Conservation (phyloP, 2,329 filamentous ascomycete species). For the Claviceps africana region DNA sequence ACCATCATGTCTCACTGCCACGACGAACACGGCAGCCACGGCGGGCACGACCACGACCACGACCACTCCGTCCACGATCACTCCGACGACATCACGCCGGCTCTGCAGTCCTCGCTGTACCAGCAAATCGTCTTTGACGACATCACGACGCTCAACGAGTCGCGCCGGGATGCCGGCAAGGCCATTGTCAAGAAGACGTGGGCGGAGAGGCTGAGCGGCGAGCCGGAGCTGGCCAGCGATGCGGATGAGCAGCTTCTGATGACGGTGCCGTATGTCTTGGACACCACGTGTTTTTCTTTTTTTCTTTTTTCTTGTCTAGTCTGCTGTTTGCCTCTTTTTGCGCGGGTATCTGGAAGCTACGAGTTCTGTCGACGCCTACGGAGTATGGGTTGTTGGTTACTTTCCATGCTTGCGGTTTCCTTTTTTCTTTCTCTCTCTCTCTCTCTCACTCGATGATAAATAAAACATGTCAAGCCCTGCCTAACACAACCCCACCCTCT, state of each 20-base stretch:
- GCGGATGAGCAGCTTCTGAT: slow-evolving; percentile 90
- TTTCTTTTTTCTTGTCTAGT: not conserved
- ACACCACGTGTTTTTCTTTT: too few relatives aligned
- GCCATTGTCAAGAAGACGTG: slow-evolving; percentile 81
- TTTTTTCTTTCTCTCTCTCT: not conserved
- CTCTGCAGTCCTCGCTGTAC: slow-evolving; percentile 81
- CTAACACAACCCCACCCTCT: not conserved
- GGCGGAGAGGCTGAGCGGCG: slow-evolving; percentile 57
- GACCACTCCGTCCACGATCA: too few relatives aligned
- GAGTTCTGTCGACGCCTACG: too few relatives aligned
- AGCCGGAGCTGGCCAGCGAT: slow-evolving; percentile 71
- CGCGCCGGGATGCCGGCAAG: slow-evolving; percentile 50
- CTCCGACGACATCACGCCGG: slow-evolving; percentile 81
- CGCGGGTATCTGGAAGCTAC: too few relatives aligned
- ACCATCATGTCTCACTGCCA: slow-evolving; percentile 32
- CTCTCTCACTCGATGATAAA: too few relatives aligned
- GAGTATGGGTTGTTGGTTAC: too few relatives aligned
- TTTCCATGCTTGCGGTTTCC: too few relatives aligned
- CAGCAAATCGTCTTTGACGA: slow-evolving; percentile 81
- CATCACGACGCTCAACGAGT: slow-evolving; percentile 76
- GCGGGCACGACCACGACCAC: slow-evolving; percentile 45
- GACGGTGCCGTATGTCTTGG: slow-evolving; percentile 74
- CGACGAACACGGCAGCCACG: slow-evolving; percentile 37
- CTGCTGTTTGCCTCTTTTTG: too few relatives aligned
- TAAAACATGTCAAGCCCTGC: too few relatives aligned